phyloP scores from a whole-genome alignment of 331 rosid species.

The Pyracantha coccinea region DNA sequence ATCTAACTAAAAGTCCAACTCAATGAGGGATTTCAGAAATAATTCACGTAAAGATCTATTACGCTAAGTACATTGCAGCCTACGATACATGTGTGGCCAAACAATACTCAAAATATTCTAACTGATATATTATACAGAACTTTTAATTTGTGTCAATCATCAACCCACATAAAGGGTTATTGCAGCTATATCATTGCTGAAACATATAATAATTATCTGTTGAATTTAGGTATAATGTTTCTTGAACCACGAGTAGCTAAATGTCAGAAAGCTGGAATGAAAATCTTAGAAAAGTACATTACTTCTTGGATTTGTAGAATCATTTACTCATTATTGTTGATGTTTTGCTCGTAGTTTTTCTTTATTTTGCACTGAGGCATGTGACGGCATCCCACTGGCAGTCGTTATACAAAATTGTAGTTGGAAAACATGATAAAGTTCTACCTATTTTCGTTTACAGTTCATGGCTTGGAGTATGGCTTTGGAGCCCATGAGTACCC shows the following conservation, averaged over 20 bases:
- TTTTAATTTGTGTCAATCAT: neutral
- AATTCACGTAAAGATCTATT: too few relatives aligned
- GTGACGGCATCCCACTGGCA: neutral
- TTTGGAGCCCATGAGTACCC: conserved; percentile 94
- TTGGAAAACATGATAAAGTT: conserved; percentile 12
- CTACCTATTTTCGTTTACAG: conserved; percentile 35
- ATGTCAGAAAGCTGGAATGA: neutral
- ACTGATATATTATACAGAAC: neutral
- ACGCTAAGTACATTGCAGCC: too few relatives aligned
- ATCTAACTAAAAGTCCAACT: too few relatives aligned
- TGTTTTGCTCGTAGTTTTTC: neutral
- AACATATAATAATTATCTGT: neutral
- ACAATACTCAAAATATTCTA: too few relatives aligned
- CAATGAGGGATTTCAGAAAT: too few relatives aligned
- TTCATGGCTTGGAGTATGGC: conserved; percentile 79
- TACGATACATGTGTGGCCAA: too few relatives aligned
- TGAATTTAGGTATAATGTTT: neutral
- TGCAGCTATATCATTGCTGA: neutral
- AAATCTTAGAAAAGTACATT: neutral
- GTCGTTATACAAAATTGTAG: neutral
- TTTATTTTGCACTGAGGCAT: neutral
- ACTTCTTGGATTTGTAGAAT: neutral
- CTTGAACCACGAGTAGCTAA: neutral
- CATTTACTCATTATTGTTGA: neutral
- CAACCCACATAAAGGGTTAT: neutral